These are phyloP conservation scores for Kuraishia ogatae DNA, from an alignment of 805 yeast species.

Conservation along the genomic window DNA sequence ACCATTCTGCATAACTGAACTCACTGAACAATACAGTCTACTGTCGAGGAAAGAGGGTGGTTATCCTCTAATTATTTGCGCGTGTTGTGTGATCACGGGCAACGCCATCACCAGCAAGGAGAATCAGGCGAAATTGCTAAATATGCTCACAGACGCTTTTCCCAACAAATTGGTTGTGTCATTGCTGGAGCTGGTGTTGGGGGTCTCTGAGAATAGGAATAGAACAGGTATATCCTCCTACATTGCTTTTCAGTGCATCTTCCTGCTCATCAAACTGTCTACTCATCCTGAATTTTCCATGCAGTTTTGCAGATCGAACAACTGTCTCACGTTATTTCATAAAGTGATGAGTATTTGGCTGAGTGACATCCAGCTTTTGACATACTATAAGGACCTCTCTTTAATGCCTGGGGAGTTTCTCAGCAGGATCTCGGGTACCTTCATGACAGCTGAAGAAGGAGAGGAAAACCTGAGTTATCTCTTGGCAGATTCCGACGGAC, in stretches of 20 bases:
- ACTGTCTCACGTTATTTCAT: no score
- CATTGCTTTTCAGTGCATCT: neutral
- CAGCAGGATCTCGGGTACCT: neutral
- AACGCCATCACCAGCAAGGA: neutral
- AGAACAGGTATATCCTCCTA: neutral
- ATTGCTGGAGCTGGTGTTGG: neutral
- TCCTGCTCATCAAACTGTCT: neutral
- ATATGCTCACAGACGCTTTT: neutral
- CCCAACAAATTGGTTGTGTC: neutral
- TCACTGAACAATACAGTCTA: neutral
- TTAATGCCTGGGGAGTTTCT: neutral
- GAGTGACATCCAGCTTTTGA: neutral
- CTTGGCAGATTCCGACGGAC: neutral
- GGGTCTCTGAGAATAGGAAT: neutral
- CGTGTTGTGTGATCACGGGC: neutral
- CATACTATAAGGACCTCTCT: neutral
- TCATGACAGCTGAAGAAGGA: neutral
- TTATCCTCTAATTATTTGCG: neutral
- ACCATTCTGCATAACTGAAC: neutral
- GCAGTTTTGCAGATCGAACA: neutral
- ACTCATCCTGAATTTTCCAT: neutral
- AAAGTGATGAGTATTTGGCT: neutral
- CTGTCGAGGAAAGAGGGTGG: neutral
- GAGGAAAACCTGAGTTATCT: neutral
- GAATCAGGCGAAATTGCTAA: neutral